phyloP scores from a whole-genome alignment of 352 stramenopile species.

The Phytophthora meadii region DNA sequence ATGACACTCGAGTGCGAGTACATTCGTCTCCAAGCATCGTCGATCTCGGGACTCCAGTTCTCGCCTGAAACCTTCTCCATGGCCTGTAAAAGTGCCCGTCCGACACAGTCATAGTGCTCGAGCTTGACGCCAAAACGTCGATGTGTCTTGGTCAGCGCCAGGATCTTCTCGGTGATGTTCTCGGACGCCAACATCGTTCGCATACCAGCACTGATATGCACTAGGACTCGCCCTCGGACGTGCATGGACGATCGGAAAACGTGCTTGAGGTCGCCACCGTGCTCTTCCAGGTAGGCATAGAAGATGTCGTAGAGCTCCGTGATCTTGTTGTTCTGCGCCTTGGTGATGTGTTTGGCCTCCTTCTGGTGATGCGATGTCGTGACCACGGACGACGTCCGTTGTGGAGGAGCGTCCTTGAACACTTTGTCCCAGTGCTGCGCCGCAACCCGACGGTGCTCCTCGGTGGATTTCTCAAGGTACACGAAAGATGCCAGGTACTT shows the following conservation, averaged over 20 bases:
- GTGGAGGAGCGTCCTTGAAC: slow-evolving; percentile 36
- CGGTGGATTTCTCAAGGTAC: slow-evolving; percentile 48
- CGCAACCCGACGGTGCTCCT: slow-evolving; percentile 47
- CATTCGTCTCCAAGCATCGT: slow-evolving; percentile 49
- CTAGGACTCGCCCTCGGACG: slow-evolving; percentile 48
- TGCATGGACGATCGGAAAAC: slow-evolving; percentile 65
- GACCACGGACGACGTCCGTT: slow-evolving; percentile 9
- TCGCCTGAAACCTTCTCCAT: slow-evolving; percentile 49
- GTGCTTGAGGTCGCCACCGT: slow-evolving; percentile 55
- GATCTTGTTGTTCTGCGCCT: slow-evolving; percentile 45
- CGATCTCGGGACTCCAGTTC: slow-evolving; percentile 48
- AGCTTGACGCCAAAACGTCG: slow-evolving; percentile 55
- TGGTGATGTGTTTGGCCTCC: slow-evolving; percentile 34
- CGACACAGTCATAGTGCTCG: slow-evolving; percentile 52
- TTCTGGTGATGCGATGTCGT: slow-evolving; percentile 5
- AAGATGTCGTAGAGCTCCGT: slow-evolving; percentile 60
- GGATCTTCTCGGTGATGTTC: slow-evolving; percentile 45
- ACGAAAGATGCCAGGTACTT: slow-evolving; percentile 51
- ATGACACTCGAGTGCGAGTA: slow-evolving; percentile 55
- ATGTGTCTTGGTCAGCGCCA: slow-evolving; percentile 56
- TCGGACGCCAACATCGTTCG: slow-evolving; percentile 48
- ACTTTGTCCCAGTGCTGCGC: slow-evolving; percentile 51
- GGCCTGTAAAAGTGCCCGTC: slow-evolving; percentile 43
- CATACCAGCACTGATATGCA: slow-evolving; percentile 65
- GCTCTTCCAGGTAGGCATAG: slow-evolving; percentile 51